Conservation (phyloP, 805 yeast species). For the Deakozyma indianensis region DNA sequence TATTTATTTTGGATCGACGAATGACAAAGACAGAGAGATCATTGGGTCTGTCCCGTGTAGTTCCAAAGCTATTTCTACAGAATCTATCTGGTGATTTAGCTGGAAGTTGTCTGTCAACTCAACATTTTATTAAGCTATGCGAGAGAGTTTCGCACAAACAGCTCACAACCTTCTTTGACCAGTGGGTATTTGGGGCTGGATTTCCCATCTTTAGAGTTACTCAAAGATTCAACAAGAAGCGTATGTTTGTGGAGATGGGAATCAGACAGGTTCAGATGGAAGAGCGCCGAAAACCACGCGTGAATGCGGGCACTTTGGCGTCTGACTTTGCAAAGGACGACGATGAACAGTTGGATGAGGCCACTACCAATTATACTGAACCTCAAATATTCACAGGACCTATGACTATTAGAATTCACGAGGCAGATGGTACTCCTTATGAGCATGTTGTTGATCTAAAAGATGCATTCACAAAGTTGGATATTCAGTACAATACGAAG, state of each 20-base stretch:
- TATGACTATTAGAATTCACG: constrained; percentile 92
- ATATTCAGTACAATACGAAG: constrained; percentile 90
- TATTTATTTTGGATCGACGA: constrained; percentile 72
- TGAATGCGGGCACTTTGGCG: neutral
- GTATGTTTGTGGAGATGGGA: constrained; percentile 89
- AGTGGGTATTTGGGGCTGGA: constrained; percentile 87
- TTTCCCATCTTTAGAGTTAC: constrained; percentile 80
- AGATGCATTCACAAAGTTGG: constrained; percentile 73
- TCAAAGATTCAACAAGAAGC: constrained; percentile 83
- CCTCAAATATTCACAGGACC: constrained; percentile 48
- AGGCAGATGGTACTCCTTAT: constrained; percentile 96
- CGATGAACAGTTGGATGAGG: neutral
- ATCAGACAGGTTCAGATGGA: constrained; percentile 77
- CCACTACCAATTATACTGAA: neutral
- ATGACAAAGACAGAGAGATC: constrained; percentile 95
- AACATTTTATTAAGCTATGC: constrained; percentile 84
- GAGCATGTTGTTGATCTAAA: constrained; percentile 91
- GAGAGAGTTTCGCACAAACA: constrained; percentile 85
- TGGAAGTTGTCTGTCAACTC: constrained; percentile 61
- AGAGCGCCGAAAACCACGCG: constrained; percentile 28
- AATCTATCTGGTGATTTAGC: constrained; percentile 90
- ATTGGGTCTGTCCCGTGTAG: constrained; percentile 78
- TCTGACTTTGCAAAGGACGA: neutral
- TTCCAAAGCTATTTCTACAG: constrained; percentile 82
- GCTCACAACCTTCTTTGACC: constrained; percentile 70